A percentile compares a stretch with the other conserved stretches of the same genome.
Evolutionary conservation across 2,329 filamentous ascomycete species (phyloP).

Genomic region (Helotiales sp.): DNA sequence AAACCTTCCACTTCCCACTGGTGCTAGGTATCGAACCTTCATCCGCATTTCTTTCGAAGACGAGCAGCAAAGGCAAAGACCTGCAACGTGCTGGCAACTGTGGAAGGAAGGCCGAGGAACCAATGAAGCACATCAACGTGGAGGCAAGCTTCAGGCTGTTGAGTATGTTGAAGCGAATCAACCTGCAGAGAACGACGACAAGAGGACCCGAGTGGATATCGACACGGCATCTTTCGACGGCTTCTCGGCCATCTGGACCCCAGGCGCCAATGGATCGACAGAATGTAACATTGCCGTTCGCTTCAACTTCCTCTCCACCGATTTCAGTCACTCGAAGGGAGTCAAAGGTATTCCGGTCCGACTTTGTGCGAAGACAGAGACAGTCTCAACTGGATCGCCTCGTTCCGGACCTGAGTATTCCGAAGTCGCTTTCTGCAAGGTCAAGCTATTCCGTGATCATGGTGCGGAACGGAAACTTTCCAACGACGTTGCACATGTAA

Average conservation of each 20-base stretch:
- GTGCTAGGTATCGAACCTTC: constrained; percentile 82
- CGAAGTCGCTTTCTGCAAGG: constrained; percentile 93
- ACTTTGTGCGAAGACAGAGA: constrained; percentile 87
- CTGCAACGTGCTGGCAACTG: constrained; percentile 82
- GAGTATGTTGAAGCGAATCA: constrained; percentile 81
- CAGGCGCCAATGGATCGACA: constrained; percentile 67
- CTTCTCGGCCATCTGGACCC: constrained; percentile 89
- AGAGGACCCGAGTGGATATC: constrained; percentile 70
- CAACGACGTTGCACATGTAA: constrained; percentile 92
- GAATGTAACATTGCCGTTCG: constrained; percentile 90
- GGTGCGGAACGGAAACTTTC: constrained; percentile 93
- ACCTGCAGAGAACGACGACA: constrained; percentile 65
- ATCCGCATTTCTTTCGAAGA: constrained; percentile 98
- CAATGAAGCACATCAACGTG: constrained; percentile 92
- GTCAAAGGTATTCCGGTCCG: constrained; percentile 97
- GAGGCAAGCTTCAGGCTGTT: constrained; percentile 90
- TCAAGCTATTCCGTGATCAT: constrained; percentile 95
- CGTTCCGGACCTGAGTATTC: constrained; percentile 53
- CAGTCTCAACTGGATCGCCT: constrained; percentile 59
- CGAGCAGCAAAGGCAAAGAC: constrained; percentile 85
- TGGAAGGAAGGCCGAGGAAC: constrained; percentile 98
- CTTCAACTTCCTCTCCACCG: constrained; percentile 98
- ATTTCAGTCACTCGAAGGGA: constrained; percentile 98
- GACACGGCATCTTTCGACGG: constrained; percentile 88
- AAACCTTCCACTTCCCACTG: constrained; percentile 60